Evolutionary conservation across 73 alveolate species (phyloP).

Genomic region (Symbiodinium pilosum): DNA sequence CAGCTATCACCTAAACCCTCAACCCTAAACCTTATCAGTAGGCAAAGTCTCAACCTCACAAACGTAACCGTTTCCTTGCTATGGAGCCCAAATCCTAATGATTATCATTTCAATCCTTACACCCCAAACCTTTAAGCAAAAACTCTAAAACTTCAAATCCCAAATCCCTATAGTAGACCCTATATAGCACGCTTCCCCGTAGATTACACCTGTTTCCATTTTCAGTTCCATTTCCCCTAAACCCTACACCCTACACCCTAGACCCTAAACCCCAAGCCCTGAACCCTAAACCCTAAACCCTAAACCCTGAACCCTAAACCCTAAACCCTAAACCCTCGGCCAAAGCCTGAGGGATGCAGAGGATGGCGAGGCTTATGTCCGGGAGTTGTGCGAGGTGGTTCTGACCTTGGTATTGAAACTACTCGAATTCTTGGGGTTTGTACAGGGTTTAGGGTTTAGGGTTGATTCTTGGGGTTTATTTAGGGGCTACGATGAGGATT

Average conservation of each 20-base stretch:
- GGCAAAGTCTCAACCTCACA: background rate
- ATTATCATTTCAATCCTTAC: background rate
- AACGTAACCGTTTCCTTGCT: background rate
- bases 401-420: background rate
- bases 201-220: background rate
- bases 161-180: background rate
- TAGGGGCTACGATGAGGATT: background rate
- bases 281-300: background rate
- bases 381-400: constrained; percentile 75
- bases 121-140: background rate
- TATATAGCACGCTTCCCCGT: background rate
- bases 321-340: too few relatives aligned
- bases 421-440: background rate
- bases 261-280: background rate
- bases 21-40: background rate
- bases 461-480: background rate
- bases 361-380: constrained; percentile 59
- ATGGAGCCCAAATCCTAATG: too few relatives aligned
- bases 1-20: background rate
- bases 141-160: background rate
- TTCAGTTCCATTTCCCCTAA: too few relatives aligned
- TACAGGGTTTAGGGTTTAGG: background rate
- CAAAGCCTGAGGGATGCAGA: constrained; percentile 90
- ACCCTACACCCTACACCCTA: too few relatives aligned
- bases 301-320: background rate